A percentile compares a stretch with the other conserved stretches of the same genome.
Evolutionary conservation across 2,329 filamentous ascomycete species (phyloP).

Genomic region (Dactylonectria macrodidyma): DNA sequence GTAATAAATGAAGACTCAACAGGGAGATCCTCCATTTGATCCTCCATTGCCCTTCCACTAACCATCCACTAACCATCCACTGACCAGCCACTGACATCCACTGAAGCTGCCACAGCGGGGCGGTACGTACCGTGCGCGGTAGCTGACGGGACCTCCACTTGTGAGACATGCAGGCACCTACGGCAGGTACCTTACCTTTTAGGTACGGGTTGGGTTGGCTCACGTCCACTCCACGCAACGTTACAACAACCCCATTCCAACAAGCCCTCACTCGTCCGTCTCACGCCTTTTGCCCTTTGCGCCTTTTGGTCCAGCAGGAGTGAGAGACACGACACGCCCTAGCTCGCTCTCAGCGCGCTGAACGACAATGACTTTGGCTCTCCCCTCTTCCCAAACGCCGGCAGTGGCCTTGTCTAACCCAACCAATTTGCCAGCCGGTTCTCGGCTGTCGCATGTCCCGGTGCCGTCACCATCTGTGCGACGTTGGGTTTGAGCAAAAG

Average conservation of each 20-base stretch:
- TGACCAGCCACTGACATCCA: not conserved
- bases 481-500: conserved; percentile 39
- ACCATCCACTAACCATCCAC: too few relatives aligned
- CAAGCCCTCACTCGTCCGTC: conserved; percentile 20
- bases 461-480: conserved; percentile 39
- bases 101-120: not conserved
- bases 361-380: conserved; percentile 28
- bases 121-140: conserved; percentile 2
- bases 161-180: too few relatives aligned
- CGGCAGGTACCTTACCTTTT: too few relatives aligned
- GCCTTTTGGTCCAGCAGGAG: not conserved
- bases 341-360: not conserved
- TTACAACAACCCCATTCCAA: conserved; percentile 32
- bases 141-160: conserved; percentile 13
- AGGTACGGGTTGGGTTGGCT: not conserved
- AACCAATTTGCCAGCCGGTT: conserved; percentile 11
- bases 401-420: conserved; percentile 31
- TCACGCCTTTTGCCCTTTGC: conserved; percentile 16
- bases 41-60: not conserved
- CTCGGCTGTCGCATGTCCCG: conserved; percentile 40
- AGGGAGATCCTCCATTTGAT: not conserved
- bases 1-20: not conserved
- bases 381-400: conserved; percentile 18
- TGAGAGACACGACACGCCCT: not conserved
- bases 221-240: conserved; percentile 30